Percentiles rank a stretch among this genome's conserved stretches.
Evolutionary conservation across 768 basidiomycete genomes (phyloP).

Genomic region (Chalciporus chontae): DNA sequence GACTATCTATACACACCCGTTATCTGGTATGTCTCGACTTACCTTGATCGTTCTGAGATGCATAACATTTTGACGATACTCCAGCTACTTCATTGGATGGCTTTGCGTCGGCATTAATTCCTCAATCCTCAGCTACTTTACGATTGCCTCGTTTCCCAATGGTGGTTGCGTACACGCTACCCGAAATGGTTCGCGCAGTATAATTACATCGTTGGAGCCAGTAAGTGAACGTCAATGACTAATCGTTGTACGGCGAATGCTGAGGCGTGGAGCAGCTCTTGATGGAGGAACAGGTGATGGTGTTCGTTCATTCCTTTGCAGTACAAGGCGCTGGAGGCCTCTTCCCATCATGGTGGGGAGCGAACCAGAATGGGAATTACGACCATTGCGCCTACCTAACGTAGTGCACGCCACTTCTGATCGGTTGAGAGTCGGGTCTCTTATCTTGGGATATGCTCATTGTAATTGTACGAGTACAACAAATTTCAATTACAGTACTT

Average conservation of each 20-base stretch:
- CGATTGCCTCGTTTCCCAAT: conserved; percentile 53
- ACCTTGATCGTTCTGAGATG: neutral
- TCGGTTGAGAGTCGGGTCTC: neutral
- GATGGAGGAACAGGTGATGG: conserved; percentile 49
- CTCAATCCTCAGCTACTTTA: conserved; percentile 41
- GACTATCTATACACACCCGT: conserved; percentile 34
- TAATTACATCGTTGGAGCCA: conserved; percentile 66
- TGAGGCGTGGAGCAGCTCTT: conserved; percentile 23
- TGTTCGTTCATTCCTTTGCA: conserved; percentile 47
- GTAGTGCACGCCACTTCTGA: conserved; percentile 3
- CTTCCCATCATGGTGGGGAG: conserved; percentile 59
- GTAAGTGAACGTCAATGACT: conserved; percentile 12
- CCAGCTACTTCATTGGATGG: conserved; percentile 37
- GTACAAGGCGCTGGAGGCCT: conserved; percentile 52
- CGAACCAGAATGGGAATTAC: conserved; percentile 47
- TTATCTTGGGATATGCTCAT: too few relatives aligned
- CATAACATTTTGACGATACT: conserved; percentile 6
- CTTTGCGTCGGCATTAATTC: conserved; percentile 57
- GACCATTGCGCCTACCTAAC: conserved; percentile 24
- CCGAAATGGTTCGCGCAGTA: conserved; percentile 67
- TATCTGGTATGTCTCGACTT: conserved; percentile 18
- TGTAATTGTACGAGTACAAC: too few relatives aligned
- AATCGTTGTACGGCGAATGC: neutral
- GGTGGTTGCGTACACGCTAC: conserved; percentile 53
- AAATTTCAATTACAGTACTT: too few relatives aligned